Base-by-base conservation (phyloP, 116 monocot genomes). In the Phalaenopsis hybrid region DNA sequence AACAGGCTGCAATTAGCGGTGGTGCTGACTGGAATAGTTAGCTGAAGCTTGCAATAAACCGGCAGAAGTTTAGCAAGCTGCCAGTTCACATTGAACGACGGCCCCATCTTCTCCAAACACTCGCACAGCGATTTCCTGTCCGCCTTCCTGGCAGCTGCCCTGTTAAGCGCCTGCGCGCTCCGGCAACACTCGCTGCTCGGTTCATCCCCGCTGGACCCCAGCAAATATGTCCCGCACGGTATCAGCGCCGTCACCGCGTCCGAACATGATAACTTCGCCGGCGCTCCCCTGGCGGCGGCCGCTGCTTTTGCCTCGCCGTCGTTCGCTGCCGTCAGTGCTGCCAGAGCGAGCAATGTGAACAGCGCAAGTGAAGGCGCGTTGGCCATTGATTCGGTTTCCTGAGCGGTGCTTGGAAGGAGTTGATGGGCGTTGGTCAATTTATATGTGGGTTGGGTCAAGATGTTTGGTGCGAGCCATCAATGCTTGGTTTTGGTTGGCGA, bases 41-140 rank as follows among this genome's bases (percentile, higher is more conserved):
- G 82, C 11, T 23, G 57, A 18, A 92, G 80, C 50, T 85, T 88
- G 88, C 94, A 94, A 73, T 82, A 59, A 20, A 61, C 4, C 1
- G 84, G 86, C 44, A 94, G 85, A 1, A 8, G 25, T 6, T 2
- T 20, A 0, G 90, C 89, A 37, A 80, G 57, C 48, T 82, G 78
- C 8, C 86, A 90, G 18, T 33, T 51, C 31, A 94, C 94, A 16
- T 92, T 90, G 34, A 94, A 91, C 6, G 94, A 94, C 11, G 92
- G 90, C 2, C 84, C 90, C 13, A 83, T 82, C 45, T 87, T 49
- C 80, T 84, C 77, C 17, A 94, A 51, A 67, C 94, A 94, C 86
- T 79, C 23, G 74, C 94, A 94, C 65, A 88, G 37, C 13, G 74
- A 77, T 31, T 81, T 75, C 52, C 91, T 67, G 34, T 45, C 76